These are phyloP conservation scores for Globisporangium perplexum DNA, from an alignment of 352 stramenopile genomes.

Conservation along the genomic window DNA sequence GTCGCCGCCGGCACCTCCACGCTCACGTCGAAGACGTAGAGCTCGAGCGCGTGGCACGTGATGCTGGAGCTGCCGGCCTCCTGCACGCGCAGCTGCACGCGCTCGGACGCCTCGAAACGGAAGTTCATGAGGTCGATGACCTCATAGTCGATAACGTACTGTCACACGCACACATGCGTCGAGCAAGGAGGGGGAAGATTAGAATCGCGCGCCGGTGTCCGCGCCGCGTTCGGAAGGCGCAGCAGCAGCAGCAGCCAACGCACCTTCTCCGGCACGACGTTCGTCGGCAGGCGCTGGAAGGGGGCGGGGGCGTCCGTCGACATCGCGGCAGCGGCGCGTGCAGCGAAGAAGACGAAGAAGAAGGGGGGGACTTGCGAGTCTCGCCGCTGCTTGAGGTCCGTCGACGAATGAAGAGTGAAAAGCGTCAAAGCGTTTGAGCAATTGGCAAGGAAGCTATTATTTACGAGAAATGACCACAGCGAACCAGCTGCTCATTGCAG, in stretches of 20 bases:
- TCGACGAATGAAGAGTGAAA: too few species aligned
- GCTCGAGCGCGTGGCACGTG: conserved; percentile 93
- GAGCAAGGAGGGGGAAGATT: too few species aligned
- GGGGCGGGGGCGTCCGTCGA: too few species aligned
- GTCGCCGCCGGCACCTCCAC: conserved; percentile 30
- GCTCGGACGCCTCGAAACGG: conserved; percentile 68
- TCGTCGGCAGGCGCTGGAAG: conserved; percentile 56
- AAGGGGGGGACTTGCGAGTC: neutral
- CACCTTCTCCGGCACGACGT: conserved; percentile 55
- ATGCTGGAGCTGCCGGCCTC: conserved; percentile 64
- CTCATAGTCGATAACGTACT: conserved; percentile 75
- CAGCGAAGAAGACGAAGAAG: neutral
- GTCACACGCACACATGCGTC: neutral
- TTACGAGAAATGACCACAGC: too few species aligned
- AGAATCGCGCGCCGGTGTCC: too few species aligned
- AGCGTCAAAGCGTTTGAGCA: too few species aligned
- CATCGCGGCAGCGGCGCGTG: neutral
- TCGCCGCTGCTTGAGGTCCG: too few species aligned
- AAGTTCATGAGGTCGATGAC: conserved; percentile 74
- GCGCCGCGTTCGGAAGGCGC: too few species aligned
- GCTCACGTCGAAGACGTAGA: conserved; percentile 77
- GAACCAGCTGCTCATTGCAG: too few species aligned
- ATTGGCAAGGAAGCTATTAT: too few species aligned
- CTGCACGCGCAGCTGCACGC: conserved; percentile 42
- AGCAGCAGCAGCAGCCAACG: too few species aligned